Evolutionary conservation across 2,329 filamentous ascomycete species (phyloP), one percentile per base, ranked within the genome.

Genomic region (Thielaviopsis musarum): DNA sequence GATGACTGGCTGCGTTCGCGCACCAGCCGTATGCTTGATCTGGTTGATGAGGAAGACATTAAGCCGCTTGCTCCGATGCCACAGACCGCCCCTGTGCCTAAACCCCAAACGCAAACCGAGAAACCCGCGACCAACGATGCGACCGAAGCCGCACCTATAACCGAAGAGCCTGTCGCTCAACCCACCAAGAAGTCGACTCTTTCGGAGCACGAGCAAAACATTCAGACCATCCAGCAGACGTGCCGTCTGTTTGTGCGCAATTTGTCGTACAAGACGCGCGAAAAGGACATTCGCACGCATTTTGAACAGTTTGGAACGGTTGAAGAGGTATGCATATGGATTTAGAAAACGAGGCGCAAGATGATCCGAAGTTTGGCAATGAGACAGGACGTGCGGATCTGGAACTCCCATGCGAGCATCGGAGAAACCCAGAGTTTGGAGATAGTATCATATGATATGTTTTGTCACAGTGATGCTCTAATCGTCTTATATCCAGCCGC

Each of bases 1-100:
- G 83, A 85, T 62, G 91, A 97, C 70, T 98, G 93, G 93, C 76
- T 96, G 65, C 83, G 91, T 61, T 91, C 87, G 63, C 83, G 87
- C 65, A 97, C 91, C 15, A 96, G 85, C 71, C 81, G 91, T 66
- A 74, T 95, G 55, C 77, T 96, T 56, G 93, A 91, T 69, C 75
- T 97, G 28, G 77, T 91, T 58, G 88, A 95, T 66, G 85, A 88
- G 52, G 84, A 84, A 62, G 81, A 86, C 62, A 70, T 71, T 7
- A 49, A 60, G 21, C 58, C 64, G 60, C 26, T 61, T 26, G 61
- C 54, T 3, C 61, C 61, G 12, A 17, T 54, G 13, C 26, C 48
- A 24, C 45, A 57, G 22, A 21, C 15, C 10, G 15, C 30, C 15
- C 21, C 30, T 7, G 59, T 15, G n/a, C 9, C 30, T 1, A 28